Evolutionary conservation across 2,329 filamentous ascomycete genomes (phyloP), one percentile per base, ranked within the genome.

Genomic region (Aspergillus aculeatinus): DNA sequence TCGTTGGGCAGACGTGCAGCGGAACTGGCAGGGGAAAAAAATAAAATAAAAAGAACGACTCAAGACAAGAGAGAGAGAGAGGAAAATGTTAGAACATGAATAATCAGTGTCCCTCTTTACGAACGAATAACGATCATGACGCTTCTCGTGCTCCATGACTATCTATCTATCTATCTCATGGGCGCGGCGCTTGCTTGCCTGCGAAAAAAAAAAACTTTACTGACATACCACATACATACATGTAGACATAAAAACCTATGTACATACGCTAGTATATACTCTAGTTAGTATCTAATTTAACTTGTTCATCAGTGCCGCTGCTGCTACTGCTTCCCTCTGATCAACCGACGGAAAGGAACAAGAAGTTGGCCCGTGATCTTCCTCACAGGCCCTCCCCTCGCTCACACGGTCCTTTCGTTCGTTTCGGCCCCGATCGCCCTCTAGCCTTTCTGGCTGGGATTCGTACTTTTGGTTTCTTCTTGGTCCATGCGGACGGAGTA

Each of bases 1-100:
- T 72, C 64, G 66, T 72, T 72, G 70, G 70, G 70, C 70, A 72
- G 70, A 72, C 70, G 60, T 72, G 70, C 70, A 71, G 66, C 33
- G 14, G 33, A 9, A 27, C 62, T 62, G 57, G 59, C 55, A 51
- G 61, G 60, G 60, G 61, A 55, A 25, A 47, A 58, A 51, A 39
- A 44, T 31, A 50, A 61, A 64, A 63, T 60, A 66, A 50, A 61
- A 64, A 63, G 61, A 66, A 59, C 61, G 64, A 65, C 60, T 59
- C 61, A 25, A 23, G 21, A 50, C 10, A 35, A 14, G 16, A 14
- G 10, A 35, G 33, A 35, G 11, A 35, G 11, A 5, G 5, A 35
- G 12, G 3, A 39, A n/a, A 14, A 39, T 6, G 6, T 42, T 5
- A 9, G 0, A 1, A 35, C 33, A 55, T 55, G 53, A 55, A 55